These are phyloP conservation scores for Podaxis sp. DNA, from an alignment of 768 basidiomycete genomes.

Conservation along the genomic window DNA sequence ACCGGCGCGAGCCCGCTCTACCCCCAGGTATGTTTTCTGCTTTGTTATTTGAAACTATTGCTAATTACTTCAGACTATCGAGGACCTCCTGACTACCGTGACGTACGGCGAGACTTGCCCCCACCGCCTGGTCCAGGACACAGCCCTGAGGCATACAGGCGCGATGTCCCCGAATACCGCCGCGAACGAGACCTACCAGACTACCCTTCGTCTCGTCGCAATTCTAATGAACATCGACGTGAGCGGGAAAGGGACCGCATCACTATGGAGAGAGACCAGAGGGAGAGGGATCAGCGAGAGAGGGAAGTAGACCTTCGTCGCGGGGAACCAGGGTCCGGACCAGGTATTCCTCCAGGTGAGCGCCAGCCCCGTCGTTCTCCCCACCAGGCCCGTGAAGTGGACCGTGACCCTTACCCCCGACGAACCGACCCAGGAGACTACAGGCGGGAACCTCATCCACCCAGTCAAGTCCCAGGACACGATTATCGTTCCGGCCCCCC, in stretches of 20 bases:
- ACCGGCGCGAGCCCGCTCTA: slow-evolving; percentile 4
- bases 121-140: slow-evolving; percentile 8
- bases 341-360: slow-evolving; percentile 8
- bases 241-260: slow-evolving; percentile 11
- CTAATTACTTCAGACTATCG: slow-evolving; percentile 1
- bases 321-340: slow-evolving; percentile 8
- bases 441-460: slow-evolving; percentile 6
- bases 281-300: slow-evolving; percentile 10
- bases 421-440: slow-evolving; percentile 6
- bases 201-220: slow-evolving; percentile 5
- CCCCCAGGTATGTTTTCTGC: neutral
- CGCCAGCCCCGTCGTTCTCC: slow-evolving; percentile 8
- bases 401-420: slow-evolving; percentile 9
- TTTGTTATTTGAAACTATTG: neutral
- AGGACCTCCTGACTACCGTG: slow-evolving; percentile 4
- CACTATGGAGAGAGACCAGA: slow-evolving; percentile 1
- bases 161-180: slow-evolving; percentile 5
- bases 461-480: neutral
- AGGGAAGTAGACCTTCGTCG: slow-evolving; percentile 11
- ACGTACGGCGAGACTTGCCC: slow-evolving; percentile 3
- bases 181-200: slow-evolving; percentile 8
- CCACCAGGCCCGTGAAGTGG: slow-evolving; percentile 6
- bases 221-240: slow-evolving; percentile 8
- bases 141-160: slow-evolving; percentile 8
- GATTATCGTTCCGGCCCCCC: slow-evolving; percentile 7